Evolutionary conservation across 2,329 filamentous ascomycete genomes (phyloP).

Genomic region (Parasarocladium wereldwijsianum): DNA sequence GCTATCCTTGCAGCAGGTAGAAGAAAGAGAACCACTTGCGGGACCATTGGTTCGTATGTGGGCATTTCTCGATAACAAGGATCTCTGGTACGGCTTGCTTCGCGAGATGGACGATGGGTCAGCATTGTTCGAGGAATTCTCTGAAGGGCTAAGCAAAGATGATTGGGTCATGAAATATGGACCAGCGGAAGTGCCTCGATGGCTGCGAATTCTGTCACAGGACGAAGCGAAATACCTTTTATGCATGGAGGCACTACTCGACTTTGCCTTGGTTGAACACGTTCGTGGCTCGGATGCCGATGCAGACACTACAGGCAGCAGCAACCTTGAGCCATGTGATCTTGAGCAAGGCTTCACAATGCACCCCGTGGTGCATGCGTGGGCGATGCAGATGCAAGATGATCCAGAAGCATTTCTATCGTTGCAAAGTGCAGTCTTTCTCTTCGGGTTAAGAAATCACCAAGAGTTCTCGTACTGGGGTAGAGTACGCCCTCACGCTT

Average conservation of each 20-base stretch:
- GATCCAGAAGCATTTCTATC: background rate
- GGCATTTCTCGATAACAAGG: slow-evolving; percentile 11
- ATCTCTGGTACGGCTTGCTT: slow-evolving; percentile 10
- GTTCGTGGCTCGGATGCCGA: background rate
- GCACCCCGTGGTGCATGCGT: slow-evolving; percentile 12
- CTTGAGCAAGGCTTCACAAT: slow-evolving; percentile 8
- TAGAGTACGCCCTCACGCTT: too few relatives aligned
- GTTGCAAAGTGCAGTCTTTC: background rate
- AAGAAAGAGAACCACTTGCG: slow-evolving; percentile 6
- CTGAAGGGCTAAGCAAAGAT: background rate
- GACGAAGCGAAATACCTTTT: slow-evolving; percentile 2
- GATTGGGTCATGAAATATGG: background rate
- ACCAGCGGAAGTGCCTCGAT: background rate
- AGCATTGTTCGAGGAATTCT: background rate
- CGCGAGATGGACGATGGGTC: background rate
- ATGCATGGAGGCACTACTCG: slow-evolving; percentile 7
- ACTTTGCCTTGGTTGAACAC: slow-evolving; percentile 6
- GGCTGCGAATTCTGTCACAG: background rate
- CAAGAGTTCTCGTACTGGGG: background rate
- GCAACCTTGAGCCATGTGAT: slow-evolving; percentile 8
- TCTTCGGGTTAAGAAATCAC: background rate
- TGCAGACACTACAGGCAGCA: too few relatives aligned
- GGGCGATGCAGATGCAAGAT: slow-evolving; percentile 7
- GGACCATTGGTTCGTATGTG: slow-evolving; percentile 11
- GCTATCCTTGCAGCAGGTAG: slow-evolving; percentile 8